Conservation (phyloP, 768 basidiomycete genomes). For the Saitozyma sp. region DNA sequence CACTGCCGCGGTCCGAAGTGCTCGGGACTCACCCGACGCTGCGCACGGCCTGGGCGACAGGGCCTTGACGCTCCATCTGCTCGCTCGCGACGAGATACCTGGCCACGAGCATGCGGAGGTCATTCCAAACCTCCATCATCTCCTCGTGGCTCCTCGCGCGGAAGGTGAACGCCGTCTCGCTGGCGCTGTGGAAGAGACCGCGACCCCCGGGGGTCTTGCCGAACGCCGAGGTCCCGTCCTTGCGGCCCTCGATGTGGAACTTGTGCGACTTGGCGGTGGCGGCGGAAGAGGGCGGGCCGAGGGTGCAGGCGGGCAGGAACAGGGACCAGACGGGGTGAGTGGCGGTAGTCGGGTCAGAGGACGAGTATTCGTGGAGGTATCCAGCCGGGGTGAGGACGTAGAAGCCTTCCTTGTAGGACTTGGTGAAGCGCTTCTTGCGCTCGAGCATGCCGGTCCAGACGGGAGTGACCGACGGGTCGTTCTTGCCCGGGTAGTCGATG, state of each 20-base stretch:
- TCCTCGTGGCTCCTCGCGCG: conserved; percentile 85
- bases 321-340: conserved; percentile 72
- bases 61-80: conserved; percentile 85
- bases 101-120: conserved; percentile 88
- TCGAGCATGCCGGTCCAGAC: conserved; percentile 89
- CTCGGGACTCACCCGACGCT: conserved; percentile 69
- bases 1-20: background rate
- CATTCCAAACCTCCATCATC: conserved; percentile 99
- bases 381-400: conserved; percentile 94
- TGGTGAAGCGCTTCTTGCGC: conserved; percentile 93
- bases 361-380: conserved; percentile 87
- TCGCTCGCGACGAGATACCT: conserved; percentile 92
- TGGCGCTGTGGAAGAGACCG: conserved; percentile 52
- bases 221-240: conserved; percentile 68
- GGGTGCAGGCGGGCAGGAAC: conserved; percentile 92
- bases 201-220: conserved; percentile 51
- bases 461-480: conserved; percentile 78
- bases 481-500: conserved; percentile 84
- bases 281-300: conserved; percentile 79
- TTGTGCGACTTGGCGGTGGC: conserved; percentile 75
- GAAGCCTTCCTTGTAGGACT: conserved; percentile 78
- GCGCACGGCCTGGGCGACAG: conserved; percentile 87
- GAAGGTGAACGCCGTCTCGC: conserved; percentile 76
- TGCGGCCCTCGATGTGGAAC: conserved; percentile 93
- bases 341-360: conserved; percentile 65